Conservation (phyloP, 805 yeast species). For the Suhomyces xylopsoci region DNA sequence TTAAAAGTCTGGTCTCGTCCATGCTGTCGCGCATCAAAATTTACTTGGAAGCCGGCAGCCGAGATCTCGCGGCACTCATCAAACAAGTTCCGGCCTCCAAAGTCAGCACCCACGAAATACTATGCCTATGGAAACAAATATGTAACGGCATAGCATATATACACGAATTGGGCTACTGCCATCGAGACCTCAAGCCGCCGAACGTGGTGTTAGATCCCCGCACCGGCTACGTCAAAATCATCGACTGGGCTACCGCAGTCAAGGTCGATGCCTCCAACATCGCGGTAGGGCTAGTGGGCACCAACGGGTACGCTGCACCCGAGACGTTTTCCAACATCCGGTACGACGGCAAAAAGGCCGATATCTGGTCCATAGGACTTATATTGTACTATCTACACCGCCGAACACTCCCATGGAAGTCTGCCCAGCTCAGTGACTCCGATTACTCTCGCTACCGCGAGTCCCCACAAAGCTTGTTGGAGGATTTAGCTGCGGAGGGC, state of each 20-base stretch:
- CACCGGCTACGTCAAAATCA: conserved; percentile 35
- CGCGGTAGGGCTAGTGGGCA: conserved; percentile 48
- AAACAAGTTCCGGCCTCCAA: neutral
- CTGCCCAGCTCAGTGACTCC: conserved; percentile 24
- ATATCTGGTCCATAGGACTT: conserved; percentile 52
- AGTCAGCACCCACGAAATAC: neutral
- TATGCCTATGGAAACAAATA: conserved; percentile 39
- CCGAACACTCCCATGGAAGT: conserved; percentile 46
- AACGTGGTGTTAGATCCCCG: conserved; percentile 36
- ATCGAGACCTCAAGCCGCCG: conserved; percentile 50
- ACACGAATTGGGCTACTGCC: conserved; percentile 39
- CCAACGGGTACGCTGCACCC: conserved; percentile 46
- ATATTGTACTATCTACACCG: conserved; percentile 32
- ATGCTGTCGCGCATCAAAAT: conserved; percentile 21
- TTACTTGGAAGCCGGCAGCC: conserved; percentile 33
- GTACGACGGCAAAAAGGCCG: conserved; percentile 42
- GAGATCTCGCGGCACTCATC: conserved; percentile 11
- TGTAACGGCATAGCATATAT: conserved; percentile 35
- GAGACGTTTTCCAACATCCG: conserved; percentile 36
- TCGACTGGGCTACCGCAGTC: conserved; percentile 41
- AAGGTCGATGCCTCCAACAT: conserved; percentile 7
- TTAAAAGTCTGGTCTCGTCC: conserved; percentile 16
- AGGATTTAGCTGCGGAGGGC: neutral
- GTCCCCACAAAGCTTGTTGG: neutral
- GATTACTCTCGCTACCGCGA: neutral